Base-by-base conservation (phyloP, 78 protist genomes). In the Tieghemostelium lacteum region DNA sequence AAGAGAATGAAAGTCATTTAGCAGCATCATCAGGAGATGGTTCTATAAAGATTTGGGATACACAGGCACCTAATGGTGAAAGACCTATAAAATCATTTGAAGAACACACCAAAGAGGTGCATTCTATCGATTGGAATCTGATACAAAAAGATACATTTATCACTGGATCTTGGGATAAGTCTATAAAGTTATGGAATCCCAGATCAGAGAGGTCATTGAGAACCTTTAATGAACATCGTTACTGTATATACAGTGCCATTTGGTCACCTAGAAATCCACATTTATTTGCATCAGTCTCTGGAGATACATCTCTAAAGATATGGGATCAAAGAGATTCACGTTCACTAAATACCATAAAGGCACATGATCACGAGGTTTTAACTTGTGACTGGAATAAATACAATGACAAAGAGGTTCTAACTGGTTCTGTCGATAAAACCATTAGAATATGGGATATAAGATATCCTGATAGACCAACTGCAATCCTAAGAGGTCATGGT, bases 321-420 rank as follows among this genome's bases (percentile, higher is more conserved):
- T 95, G 95, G 95, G 96, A 95, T 73, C 73, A 49, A 24, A 83
- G 92, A 63, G 70, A 69, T 54, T 58, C 17, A 37, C 70, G 73
- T 33, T 55, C 94, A 31, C 22, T 70, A 12, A 91, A 55, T 45
- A 61, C 95, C 3, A 71, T 92, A 0, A 72, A 69, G 19, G 97
- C 93, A n/a, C 97, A 95, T 50, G 86, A 87, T 26, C 83, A 93
- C 42, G 94, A 91, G 61, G 86, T 95, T 24, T 55, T 95, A 26
- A 74, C 96, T 19, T 86, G 95, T 40, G 97, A 95, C 69, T 95
- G 96, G 96, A 92, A 92, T 75, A 96, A 96, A 63, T 96, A 94
- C 50, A 75, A 92, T 29, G 92, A 72, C 6, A 76, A 70, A 76
- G 74, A 87, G 40, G 49, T 96, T 42, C 83, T 72, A 26, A 92